These are phyloP conservation scores for Castanea mollissima DNA, from an alignment of 306 rosid species.

Conservation along the genomic window DNA sequence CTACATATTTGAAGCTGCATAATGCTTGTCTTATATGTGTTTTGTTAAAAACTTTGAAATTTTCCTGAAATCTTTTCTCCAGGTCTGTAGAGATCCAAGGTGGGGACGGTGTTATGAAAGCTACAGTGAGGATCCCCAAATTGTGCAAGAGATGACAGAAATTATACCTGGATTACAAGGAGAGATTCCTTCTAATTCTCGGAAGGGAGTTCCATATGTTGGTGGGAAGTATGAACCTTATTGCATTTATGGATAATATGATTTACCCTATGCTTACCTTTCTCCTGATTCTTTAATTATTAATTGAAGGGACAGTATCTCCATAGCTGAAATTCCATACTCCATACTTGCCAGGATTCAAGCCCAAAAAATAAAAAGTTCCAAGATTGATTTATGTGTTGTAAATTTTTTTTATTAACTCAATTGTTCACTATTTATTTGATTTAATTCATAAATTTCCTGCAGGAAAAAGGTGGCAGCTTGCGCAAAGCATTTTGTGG, in stretches of 20 bases:
- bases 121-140: slow-evolving; percentile 85
- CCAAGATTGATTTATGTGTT: not conserved
- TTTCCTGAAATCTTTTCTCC: slow-evolving; percentile 33
- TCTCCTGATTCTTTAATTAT: not conserved
- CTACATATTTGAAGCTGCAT: slow-evolving; percentile 8
- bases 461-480: slow-evolving; percentile 89
- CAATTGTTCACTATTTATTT: not conserved
- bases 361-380: not conserved
- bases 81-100: slow-evolving; percentile 99
- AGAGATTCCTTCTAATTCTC: slow-evolving; percentile 53
- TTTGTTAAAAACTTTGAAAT: slow-evolving; percentile 15
- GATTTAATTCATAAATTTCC: slow-evolving; percentile 9
- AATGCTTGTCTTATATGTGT: not conserved
- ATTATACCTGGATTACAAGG: slow-evolving; percentile 93
- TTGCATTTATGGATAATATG: not conserved
- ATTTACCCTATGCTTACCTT: not conserved
- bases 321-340: not conserved
- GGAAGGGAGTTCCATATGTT: slow-evolving; percentile 75
- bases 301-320: not conserved
- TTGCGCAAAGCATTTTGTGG: slow-evolving; percentile 97
- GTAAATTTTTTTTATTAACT: slow-evolving; percentile 1
- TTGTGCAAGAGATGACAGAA: slow-evolving; percentile 79
- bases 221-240: slow-evolving; percentile 72
- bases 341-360: not conserved
- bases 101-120: slow-evolving; percentile 99